Evolutionary conservation across 176 grass and related monocot species (phyloP).

Genomic region (Urochloa ruziziensis): DNA sequence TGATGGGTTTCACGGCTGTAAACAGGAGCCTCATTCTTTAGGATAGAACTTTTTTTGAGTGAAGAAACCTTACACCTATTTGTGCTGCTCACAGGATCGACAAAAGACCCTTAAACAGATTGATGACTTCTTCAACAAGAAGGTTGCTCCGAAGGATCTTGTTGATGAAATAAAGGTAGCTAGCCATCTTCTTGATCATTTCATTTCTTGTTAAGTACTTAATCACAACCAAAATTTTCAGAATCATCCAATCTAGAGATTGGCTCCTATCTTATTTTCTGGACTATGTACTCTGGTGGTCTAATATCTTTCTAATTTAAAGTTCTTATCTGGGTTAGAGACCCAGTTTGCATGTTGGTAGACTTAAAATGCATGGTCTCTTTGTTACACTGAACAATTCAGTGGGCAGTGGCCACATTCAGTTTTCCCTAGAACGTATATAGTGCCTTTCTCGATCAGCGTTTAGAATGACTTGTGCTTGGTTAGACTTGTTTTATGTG

Average conservation of each 20-base stretch:
- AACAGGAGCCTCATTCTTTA: background rate
- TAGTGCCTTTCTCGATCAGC: background rate
- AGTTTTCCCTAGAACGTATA: background rate
- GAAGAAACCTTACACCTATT: slow-evolving; percentile 4
- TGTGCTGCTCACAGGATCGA: slow-evolving; percentile 56
- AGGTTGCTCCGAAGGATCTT: slow-evolving; percentile 95
- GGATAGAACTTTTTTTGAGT: background rate
- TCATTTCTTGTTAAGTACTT: slow-evolving; percentile 7
- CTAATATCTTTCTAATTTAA: background rate
- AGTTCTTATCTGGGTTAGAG: background rate
- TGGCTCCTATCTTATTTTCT: background rate
- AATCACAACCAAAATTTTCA: background rate
- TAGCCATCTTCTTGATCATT: background rate
- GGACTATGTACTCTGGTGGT: background rate
- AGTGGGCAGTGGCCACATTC: background rate
- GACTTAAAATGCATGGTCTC: background rate
- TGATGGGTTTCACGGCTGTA: background rate
- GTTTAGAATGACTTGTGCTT: background rate
- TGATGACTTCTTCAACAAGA: slow-evolving; percentile 90
- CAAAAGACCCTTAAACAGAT: slow-evolving; percentile 73
- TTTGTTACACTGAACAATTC: background rate
- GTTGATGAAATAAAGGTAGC: slow-evolving; percentile 97
- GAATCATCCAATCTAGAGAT: background rate
- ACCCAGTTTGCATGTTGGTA: background rate
- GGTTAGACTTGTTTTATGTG: background rate